phyloP scores from a whole-genome alignment of 176 grass and related monocot species.

The Elaeis guineensis region DNA sequence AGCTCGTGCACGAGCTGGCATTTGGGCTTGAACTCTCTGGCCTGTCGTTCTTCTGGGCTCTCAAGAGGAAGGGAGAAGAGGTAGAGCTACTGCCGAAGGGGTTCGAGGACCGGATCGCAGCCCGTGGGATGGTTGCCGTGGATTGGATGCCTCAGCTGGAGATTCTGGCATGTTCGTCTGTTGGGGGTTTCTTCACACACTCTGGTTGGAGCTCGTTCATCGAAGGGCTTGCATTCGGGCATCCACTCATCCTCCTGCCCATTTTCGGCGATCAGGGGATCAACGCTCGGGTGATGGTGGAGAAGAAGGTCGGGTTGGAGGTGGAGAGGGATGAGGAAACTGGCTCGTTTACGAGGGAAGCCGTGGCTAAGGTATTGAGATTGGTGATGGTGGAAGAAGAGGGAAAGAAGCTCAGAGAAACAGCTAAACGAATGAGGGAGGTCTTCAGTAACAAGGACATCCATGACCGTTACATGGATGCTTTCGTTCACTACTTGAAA shows the following conservation, averaged over 20 bases:
- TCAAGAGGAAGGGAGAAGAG: neutral
- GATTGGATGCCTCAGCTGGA: constrained; percentile 45
- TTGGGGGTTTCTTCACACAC: constrained; percentile 57
- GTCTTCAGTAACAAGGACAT: constrained; percentile 3
- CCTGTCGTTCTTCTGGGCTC: constrained; percentile 41
- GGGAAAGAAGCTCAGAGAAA: constrained; percentile 8
- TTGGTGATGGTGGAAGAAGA: constrained; percentile 32
- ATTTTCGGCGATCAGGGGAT: constrained; percentile 57
- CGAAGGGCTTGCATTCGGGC: constrained; percentile 39
- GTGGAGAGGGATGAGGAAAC: constrained; percentile 8
- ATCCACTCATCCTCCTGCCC: constrained; percentile 43
- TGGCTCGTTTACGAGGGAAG: constrained; percentile 13
- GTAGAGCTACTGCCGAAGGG: constrained; percentile 20
- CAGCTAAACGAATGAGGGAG: constrained; percentile 7
- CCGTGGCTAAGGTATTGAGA: constrained; percentile 16
- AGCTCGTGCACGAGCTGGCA: constrained; percentile 38
- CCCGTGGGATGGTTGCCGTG: neutral
- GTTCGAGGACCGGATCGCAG: constrained; percentile 21
- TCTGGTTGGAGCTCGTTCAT: constrained; percentile 45
- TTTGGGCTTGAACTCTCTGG: constrained; percentile 38
- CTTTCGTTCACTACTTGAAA: constrained; percentile 1
- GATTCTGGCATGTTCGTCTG: constrained; percentile 31
- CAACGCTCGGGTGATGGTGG: constrained; percentile 38
- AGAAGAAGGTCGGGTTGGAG: constrained; percentile 16
- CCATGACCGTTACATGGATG: constrained; percentile 23